Conservation (phyloP, 805 yeast genomes). For the Wickerhamiella occidentalis region DNA sequence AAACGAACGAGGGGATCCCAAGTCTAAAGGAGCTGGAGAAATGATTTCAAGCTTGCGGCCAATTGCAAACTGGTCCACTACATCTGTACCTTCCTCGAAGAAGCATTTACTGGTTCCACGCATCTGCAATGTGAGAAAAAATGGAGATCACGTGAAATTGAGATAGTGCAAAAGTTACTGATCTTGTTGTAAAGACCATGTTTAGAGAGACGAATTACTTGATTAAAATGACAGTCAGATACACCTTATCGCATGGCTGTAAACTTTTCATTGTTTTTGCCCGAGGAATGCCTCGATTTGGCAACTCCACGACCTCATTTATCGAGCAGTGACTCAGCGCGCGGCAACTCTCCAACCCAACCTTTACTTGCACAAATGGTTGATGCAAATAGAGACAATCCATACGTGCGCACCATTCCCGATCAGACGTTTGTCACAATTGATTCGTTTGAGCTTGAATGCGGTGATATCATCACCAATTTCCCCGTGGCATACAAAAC, state of each 20-base stretch:
- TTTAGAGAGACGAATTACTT: no score
- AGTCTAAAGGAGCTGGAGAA: not conserved
- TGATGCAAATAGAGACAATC: conserved; percentile 36
- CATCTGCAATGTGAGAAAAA: not conserved
- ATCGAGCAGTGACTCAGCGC: not conserved
- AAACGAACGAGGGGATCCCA: not conserved
- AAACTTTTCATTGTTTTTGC: not conserved
- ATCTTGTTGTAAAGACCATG: no score
- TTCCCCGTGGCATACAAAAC: conserved; percentile 93
- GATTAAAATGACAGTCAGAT: no score
- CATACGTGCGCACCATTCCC: conserved; percentile 54
- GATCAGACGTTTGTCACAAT: conserved; percentile 70
- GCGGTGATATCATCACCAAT: conserved; percentile 57
- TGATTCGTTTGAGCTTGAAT: conserved; percentile 64
- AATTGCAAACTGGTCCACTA: not conserved
- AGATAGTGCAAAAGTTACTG: no score
- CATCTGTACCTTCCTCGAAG: not conserved
- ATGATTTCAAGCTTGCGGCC: not conserved
- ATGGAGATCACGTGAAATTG: not conserved
- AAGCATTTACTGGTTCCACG: conserved; percentile 4
- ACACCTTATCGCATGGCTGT: not conserved
- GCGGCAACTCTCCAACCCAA: not conserved
- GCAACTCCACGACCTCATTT: not conserved
- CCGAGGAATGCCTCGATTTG: not conserved
- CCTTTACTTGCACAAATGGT: not conserved